phyloP scores from a whole-genome alignment of 768 basidiomycete species.

The Pleurotus djamor region DNA sequence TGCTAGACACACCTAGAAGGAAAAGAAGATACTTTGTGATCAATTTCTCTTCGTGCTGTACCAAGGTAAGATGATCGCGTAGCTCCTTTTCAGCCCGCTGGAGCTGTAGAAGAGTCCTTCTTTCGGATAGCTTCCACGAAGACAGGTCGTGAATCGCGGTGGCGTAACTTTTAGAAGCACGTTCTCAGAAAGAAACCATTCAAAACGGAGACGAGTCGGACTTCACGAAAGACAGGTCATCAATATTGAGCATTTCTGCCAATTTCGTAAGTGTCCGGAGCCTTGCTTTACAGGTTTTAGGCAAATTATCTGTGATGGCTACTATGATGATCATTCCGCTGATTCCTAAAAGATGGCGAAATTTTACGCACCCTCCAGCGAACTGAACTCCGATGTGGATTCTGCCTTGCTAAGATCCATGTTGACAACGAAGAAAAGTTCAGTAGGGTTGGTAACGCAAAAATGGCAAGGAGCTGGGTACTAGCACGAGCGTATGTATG shows the following conservation, averaged over 20 bases:
- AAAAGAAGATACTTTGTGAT: conserved; percentile 31
- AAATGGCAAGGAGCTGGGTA: too few relatives aligned
- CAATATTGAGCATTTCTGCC: conserved; percentile 26
- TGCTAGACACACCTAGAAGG: background rate
- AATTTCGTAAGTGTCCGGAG: conserved; percentile 23
- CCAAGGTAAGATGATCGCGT: conserved; percentile 24
- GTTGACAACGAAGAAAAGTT: too few relatives aligned
- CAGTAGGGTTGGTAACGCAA: too few relatives aligned
- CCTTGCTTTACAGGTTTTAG: conserved; percentile 16
- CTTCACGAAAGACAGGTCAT: conserved; percentile 33
- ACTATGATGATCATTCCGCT: too few relatives aligned
- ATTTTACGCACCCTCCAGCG: too few relatives aligned
- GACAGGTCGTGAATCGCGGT: conserved; percentile 31
- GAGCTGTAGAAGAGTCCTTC: conserved; percentile 29
- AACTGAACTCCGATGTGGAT: too few relatives aligned
- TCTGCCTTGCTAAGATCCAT: too few relatives aligned
- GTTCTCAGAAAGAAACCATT: too few relatives aligned
- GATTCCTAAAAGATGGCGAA: too few relatives aligned
- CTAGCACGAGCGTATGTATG: too few relatives aligned
- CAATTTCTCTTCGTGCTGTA: conserved; percentile 31
- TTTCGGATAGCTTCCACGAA: conserved; percentile 23
- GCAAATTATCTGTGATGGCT: background rate
- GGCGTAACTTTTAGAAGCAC: conserved; percentile 27
- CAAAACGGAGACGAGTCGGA: conserved; percentile 6
- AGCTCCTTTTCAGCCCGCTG: conserved; percentile 35